Base-by-base conservation (phyloP, 305 asterid genomes). In the Fraxinus dipetala region DNA sequence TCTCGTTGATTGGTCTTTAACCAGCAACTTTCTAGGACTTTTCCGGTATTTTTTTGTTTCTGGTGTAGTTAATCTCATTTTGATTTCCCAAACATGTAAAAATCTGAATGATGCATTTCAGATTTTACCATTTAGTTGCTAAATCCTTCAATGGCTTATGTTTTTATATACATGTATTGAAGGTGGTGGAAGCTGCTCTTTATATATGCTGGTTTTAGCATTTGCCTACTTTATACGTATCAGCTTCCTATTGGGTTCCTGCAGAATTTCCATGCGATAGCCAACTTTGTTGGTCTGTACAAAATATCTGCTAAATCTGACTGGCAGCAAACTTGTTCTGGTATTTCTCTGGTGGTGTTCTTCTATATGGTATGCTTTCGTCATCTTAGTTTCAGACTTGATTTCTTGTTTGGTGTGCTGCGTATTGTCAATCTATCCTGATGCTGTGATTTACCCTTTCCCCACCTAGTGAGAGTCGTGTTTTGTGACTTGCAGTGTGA, bases 161-260 rank as follows among this genome's bases (percentile, higher is more conserved):
- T 81, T 87, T 81, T 83, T 86, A 20, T 26, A 4, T 85, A 22
- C 79, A 80, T 87, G 79, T 48, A 81, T 85, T 88, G 90, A 91
- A 96, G 99, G 98, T 92, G 97, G 91, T 94, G 99, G 99, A 96
- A 89, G 91, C 93, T 91, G 83, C 95, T 96, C 51, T 91, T 97
- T 98, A 80, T 91, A 51, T 96, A 96, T 81, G 90, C 98, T 85
- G 96, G 95, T 86, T 86, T 91, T 86, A 87, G 73, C 89, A 91
- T 96, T 87, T 89, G 92, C 92, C 83, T 94, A 78, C 92, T 94
- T 67, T 96, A 94, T 81, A 80, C 87, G 75, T 93, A 96, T 87
- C 99, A 96, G 91, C 97, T 96, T 82, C 98, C 91, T 84, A 31
- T 96, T 85, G 87, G 85, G 82, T 85, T 94, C 83, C 92, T 93